Percentiles rank a stretch among this genome's conserved stretches.
phyloP scores from a whole-genome alignment of 768 basidiomycete genomes.

The Phylloporus arenicola region DNA sequence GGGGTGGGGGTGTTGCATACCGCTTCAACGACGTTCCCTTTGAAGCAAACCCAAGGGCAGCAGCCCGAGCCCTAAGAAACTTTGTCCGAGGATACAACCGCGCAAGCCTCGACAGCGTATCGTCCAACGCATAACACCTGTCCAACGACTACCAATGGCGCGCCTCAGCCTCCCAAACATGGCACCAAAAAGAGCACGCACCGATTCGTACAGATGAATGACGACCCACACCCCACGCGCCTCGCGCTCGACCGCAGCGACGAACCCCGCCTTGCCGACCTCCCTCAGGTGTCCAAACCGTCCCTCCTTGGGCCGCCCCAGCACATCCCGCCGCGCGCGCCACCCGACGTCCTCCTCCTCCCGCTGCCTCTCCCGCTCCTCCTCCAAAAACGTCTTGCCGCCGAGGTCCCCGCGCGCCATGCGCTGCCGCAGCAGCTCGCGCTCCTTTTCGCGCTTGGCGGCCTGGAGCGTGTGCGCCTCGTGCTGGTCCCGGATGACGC shows the following conservation, averaged over 20 bases:
- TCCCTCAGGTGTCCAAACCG: slow-evolving; percentile 77
- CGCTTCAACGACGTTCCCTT: slow-evolving; percentile 21
- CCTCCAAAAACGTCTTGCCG: slow-evolving; percentile 72
- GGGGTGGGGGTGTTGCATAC: too few species aligned
- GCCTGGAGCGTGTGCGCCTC: slow-evolving; percentile 58
- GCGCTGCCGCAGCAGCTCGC: slow-evolving; percentile 45
- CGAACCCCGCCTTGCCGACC: slow-evolving; percentile 67
- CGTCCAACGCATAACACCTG: slow-evolving; percentile 67
- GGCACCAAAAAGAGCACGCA: slow-evolving; percentile 22
- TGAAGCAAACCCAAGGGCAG: slow-evolving; percentile 66
- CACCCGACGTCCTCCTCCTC: slow-evolving; percentile 27
- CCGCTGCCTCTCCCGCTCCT: slow-evolving; percentile 54
- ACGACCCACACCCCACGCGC: slow-evolving; percentile 70
- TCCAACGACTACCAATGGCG: slow-evolving; percentile 54
- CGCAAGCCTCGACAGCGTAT: slow-evolving; percentile 61
- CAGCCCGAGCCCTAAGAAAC: slow-evolving; percentile 77
- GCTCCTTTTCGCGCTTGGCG: slow-evolving; percentile 47
- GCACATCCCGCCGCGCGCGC: slow-evolving; percentile 34
- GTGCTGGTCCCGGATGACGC: slow-evolving; percentile 75
- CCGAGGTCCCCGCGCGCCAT: slow-evolving; percentile 65
- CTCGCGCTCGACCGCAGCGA: slow-evolving; percentile 71
- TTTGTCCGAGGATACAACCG: slow-evolving; percentile 67
- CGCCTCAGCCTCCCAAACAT: neutral
- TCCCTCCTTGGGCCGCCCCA: slow-evolving; percentile 47
- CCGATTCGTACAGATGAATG: slow-evolving; percentile 80